These are phyloP conservation scores for Kwoniella heveanensis DNA, from an alignment of 768 basidiomycete species.

Conservation along the genomic window DNA sequence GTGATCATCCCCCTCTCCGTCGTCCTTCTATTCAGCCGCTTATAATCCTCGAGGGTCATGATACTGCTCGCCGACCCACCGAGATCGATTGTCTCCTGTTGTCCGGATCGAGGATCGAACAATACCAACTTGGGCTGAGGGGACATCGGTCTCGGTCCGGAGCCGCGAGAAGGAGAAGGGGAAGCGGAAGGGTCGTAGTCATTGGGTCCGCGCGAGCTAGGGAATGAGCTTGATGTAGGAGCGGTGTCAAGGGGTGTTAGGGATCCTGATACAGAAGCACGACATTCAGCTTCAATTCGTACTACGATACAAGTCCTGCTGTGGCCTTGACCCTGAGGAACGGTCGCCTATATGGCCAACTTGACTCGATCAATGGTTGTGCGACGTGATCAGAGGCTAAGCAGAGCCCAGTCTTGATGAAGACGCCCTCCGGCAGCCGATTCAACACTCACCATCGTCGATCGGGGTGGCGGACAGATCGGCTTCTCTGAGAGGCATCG, in stretches of 20 bases:
- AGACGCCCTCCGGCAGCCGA: too few species aligned
- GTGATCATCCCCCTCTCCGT: constrained; percentile 28
- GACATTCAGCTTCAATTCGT: constrained; percentile 20
- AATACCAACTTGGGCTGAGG: constrained; percentile 19
- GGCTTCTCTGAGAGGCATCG: constrained; percentile 23
- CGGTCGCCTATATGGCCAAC: too few species aligned
- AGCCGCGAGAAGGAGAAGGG: background rate
- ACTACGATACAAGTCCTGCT: too few species aligned
- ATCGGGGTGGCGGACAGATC: constrained; percentile 21
- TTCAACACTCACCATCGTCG: constrained; percentile 25
- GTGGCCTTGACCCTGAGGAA: too few species aligned
- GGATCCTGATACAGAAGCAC: constrained; percentile 11
- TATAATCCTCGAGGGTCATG: constrained; percentile 29
- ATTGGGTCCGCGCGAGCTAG: constrained; percentile 8
- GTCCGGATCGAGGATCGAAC: constrained; percentile 25
- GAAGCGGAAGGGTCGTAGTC: constrained; percentile 11
- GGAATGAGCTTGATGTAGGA: background rate
- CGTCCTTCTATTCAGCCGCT: constrained; percentile 22
- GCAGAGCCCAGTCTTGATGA: too few species aligned
- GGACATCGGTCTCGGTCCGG: constrained; percentile 3
- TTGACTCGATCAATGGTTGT: too few species aligned
- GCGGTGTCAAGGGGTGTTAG: constrained; percentile 8
- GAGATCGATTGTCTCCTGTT: constrained; percentile 21
- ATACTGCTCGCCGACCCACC: constrained; percentile 20
- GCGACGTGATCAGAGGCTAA: too few species aligned